Evolutionary conservation across 2,329 filamentous ascomycete species (phyloP), one percentile per base, ranked within the genome.

Genomic region (Aulographum hederae): DNA sequence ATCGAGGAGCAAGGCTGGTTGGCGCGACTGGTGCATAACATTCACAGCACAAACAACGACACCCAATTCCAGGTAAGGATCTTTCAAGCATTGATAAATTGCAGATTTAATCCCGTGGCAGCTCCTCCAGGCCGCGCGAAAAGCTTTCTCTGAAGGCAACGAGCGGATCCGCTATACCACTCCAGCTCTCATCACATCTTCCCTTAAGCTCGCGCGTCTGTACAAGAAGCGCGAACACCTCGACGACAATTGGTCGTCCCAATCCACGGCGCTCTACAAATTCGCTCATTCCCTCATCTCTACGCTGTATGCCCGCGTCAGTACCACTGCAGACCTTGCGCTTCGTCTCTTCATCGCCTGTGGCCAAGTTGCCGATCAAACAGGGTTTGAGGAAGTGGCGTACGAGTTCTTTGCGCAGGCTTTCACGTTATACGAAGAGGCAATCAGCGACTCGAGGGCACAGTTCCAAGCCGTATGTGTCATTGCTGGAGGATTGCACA

Each of bases 331-430:
- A 8, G 89, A 98, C 49, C 68, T 98, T 14, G 75, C 81, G 1
- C 66, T 98, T 30, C 78, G 89, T 2, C 63, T 95, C 12, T 98
- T 95, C 51, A 77, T 89, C 43, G 74, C 80, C 26, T 91, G 84
- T 46, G 89, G 89, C 15, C 85, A 94, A 57, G 78, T 91, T 19
- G 85, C 89, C 8, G 85, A 94, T 45, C 76, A 89, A 53, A 81
- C 74, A 8, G 79, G 78, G 2, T 91, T 92, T 43, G 86, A 98
- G 51, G 89, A 98, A 56, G 82, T 93, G 26, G 79, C 84, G 8
- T 98, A 98, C 52, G 89, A 98, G 50, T 98, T 91, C 60, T 95
- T 94, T 44, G 89, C 89, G 0, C 89, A 98, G 53, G 86, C 89
- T 0, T 98, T 98, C 45, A 95, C 86, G 0, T 82, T 95, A 6